phyloP scores from a whole-genome alignment of 106 monocot species.

The Vanilla planifolia region DNA sequence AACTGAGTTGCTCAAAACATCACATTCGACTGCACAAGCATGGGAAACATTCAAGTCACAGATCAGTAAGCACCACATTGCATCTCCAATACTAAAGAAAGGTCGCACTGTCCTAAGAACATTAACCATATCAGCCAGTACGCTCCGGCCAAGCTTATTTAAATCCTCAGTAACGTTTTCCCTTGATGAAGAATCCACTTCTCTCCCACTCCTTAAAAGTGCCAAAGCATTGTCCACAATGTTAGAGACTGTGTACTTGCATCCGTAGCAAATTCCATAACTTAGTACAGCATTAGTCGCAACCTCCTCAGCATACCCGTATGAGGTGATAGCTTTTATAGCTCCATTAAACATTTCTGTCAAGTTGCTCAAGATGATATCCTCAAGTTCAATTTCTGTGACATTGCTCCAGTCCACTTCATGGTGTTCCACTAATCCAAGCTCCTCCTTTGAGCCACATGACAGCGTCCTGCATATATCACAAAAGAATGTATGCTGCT shows the following conservation, averaged over 20 bases:
- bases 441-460: conserved; percentile 16
- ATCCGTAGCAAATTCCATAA: conserved; percentile 38
- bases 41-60: conserved; percentile 74
- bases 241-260: conserved; percentile 50
- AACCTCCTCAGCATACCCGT: conserved; percentile 64
- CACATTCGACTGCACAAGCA: conserved; percentile 58
- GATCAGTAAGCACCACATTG: conserved; percentile 85
- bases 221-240: conserved; percentile 68
- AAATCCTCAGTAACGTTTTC: conserved; percentile 53
- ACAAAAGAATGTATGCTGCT: conserved; percentile 32
- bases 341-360: conserved; percentile 53
- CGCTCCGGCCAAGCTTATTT: conserved; percentile 44
- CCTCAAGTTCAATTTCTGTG: conserved; percentile 67
- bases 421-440: conserved; percentile 35
- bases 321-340: conserved; percentile 36
- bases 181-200: conserved; percentile 26
- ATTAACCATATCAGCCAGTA: conserved; percentile 68
- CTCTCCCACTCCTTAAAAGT: conserved; percentile 42
- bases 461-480: conserved; percentile 31
- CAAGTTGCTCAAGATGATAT: conserved; percentile 51
- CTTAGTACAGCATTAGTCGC: conserved; percentile 55
- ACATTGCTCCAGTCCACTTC: conserved; percentile 59
- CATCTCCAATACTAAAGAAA: conserved; percentile 67
- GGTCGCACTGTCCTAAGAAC: conserved; percentile 59
- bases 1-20: conserved; percentile 11